These are phyloP conservation scores for Litsea cubeba DNA, from an alignment of 164 flowering plant genomes.

Conservation along the genomic window DNA sequence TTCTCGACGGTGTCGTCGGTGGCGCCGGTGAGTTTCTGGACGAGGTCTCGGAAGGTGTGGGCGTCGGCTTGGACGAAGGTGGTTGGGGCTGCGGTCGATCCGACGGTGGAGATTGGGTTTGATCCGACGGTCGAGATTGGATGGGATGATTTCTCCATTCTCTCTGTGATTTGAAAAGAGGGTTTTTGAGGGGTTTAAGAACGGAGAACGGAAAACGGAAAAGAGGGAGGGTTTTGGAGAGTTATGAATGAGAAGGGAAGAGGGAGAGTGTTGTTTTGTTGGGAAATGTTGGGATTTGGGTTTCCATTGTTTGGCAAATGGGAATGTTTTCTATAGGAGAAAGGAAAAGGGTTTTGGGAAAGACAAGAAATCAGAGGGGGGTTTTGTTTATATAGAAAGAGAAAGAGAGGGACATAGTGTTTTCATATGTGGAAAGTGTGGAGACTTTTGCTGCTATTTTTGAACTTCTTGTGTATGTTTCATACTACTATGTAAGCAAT, in stretches of 20 bases:
- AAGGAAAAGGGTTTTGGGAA: neutral
- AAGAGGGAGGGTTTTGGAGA: no score
- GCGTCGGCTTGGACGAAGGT: conserved; percentile 58
- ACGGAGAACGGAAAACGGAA: neutral
- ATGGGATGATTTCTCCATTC: conserved; percentile 5
- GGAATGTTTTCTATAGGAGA: neutral
- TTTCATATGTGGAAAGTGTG: neutral
- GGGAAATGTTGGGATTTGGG: neutral
- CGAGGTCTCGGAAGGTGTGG: conserved; percentile 39
- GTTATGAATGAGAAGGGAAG: neutral
- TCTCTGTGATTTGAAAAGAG: neutral
- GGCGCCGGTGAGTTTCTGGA: conserved; percentile 52
- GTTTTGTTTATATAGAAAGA: neutral
- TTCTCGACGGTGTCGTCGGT: conserved; percentile 25
- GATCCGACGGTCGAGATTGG: neutral
- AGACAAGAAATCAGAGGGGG: neutral
- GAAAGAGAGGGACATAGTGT: neutral
- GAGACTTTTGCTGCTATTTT: no score
- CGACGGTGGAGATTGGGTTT: neutral
- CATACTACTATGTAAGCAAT: no score
- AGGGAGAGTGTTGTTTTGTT: neutral
- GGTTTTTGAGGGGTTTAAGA: neutral
- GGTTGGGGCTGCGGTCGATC: conserved; percentile 25
- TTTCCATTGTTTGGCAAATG: neutral
- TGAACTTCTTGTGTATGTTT: no score